phyloP scores from a whole-genome alignment of 257 asterid genomes.

The Jacaranda copaia region DNA sequence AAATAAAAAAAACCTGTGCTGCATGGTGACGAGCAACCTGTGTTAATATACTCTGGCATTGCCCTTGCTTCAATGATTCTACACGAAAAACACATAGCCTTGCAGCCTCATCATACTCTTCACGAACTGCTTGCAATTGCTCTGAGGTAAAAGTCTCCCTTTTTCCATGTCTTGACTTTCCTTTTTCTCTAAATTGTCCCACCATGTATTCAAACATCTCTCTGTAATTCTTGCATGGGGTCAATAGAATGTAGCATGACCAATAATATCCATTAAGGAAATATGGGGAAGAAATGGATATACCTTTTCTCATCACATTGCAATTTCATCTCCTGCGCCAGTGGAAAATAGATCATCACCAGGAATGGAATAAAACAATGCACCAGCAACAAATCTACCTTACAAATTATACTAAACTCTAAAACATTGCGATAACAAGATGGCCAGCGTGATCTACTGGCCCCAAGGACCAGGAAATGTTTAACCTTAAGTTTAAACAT shows the following conservation, averaged over 20 bases:
- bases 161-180: constrained; percentile 76
- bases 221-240: constrained; percentile 51
- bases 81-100: constrained; percentile 92
- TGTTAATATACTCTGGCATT: constrained; percentile 80
- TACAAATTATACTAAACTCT: constrained; percentile 5
- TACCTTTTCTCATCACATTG: constrained; percentile 93
- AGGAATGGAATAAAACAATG: constrained; percentile 24
- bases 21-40: constrained; percentile 97
- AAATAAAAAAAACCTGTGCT: constrained; percentile 69
- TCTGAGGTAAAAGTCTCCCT: constrained; percentile 75
- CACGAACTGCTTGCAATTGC: constrained; percentile 78
- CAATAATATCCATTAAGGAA: constrained; percentile 28
- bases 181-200: constrained; percentile 73
- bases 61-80: constrained; percentile 96
- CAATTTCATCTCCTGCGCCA: constrained; percentile 94
- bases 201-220: constrained; percentile 82
- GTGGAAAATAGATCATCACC: constrained; percentile 35
- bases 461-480: constrained; percentile 12
- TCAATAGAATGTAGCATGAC: constrained; percentile 30
- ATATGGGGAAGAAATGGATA: constrained; percentile 19
- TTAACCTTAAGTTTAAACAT: not conserved
- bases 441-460: constrained; percentile 9
- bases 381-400: not conserved
- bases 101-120: constrained; percentile 88
- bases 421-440: not conserved